These are phyloP conservation scores for Pichia heedii DNA, from an alignment of 805 yeast genomes.

Conservation along the genomic window DNA sequence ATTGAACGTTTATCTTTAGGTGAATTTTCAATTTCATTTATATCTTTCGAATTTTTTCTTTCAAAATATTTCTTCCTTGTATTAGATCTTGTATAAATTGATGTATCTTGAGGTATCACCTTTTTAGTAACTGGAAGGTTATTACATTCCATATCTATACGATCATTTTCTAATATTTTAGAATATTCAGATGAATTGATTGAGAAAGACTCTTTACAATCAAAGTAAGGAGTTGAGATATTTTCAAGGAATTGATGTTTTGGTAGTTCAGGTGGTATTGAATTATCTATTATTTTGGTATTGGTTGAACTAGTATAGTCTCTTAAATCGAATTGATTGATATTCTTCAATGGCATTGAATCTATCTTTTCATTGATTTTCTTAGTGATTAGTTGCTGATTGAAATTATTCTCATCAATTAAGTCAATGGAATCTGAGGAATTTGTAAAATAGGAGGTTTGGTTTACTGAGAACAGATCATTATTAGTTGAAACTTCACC, in stretches of 20 bases:
- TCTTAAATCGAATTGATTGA: conserved; percentile 17
- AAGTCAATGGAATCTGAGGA: conserved; percentile 5
- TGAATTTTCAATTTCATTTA: neutral
- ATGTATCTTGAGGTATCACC: conserved; percentile 17
- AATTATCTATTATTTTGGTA: conserved; percentile 4
- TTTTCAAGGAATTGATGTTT: conserved; percentile 1
- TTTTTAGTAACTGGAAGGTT: neutral
- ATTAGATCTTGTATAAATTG: conserved; percentile 16
- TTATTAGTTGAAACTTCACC: neutral
- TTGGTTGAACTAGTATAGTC: conserved; percentile 11
- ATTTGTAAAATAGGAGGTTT: neutral
- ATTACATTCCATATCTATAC: neutral
- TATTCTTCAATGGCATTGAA: conserved; percentile 16
- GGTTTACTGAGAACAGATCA: neutral
- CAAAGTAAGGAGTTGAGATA: neutral
- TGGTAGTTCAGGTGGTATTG: conserved; percentile 5
- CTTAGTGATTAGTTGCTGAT: neutral
- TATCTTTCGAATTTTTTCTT: no score
- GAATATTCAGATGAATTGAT: neutral
- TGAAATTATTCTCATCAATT: neutral
- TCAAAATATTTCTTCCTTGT: neutral
- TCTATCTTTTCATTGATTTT: conserved; percentile 11
- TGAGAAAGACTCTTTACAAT: conserved; percentile 3
- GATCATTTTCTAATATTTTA: neutral
- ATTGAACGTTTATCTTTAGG: conserved; percentile 11